Evolutionary conservation across 768 basidiomycete species (phyloP).

Genomic region (Mycena galericulata): DNA sequence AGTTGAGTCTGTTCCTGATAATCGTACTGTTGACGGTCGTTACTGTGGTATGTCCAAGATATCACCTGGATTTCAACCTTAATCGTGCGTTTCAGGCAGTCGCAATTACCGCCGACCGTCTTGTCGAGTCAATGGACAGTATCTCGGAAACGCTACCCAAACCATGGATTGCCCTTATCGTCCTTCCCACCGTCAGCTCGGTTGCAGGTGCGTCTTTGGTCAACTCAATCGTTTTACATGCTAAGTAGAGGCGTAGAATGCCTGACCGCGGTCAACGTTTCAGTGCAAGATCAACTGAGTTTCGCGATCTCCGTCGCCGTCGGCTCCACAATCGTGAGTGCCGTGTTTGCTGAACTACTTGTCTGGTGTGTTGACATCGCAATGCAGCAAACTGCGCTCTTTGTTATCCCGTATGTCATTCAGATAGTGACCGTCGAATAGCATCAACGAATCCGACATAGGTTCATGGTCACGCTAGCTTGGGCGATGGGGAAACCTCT

Average conservation of each 20-base stretch:
- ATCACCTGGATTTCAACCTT: neutral
- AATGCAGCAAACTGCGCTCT: constrained; percentile 79
- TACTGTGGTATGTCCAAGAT: constrained; percentile 64
- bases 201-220: constrained; percentile 68
- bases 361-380: too few relatives aligned
- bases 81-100: constrained; percentile 53
- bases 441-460: constrained; percentile 36
- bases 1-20: constrained; percentile 70
- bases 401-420: constrained; percentile 69
- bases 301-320: constrained; percentile 89
- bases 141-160: constrained; percentile 79
- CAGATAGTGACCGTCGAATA: neutral
- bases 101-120: constrained; percentile 68
- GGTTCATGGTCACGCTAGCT: constrained; percentile 79
- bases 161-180: constrained; percentile 90
- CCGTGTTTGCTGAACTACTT: too few relatives aligned
- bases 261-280: constrained; percentile 90
- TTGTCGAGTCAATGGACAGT: constrained; percentile 89
- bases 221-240: too few relatives aligned
- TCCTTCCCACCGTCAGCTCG: constrained; percentile 87
- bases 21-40: constrained; percentile 66
- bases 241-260: too few relatives aligned
- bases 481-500: constrained; percentile 87
- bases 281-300: constrained; percentile 85
- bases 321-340: constrained; percentile 76